These are phyloP conservation scores for Lotus japonicus DNA, from an alignment of 306 rosid species.

Conservation along the genomic window DNA sequence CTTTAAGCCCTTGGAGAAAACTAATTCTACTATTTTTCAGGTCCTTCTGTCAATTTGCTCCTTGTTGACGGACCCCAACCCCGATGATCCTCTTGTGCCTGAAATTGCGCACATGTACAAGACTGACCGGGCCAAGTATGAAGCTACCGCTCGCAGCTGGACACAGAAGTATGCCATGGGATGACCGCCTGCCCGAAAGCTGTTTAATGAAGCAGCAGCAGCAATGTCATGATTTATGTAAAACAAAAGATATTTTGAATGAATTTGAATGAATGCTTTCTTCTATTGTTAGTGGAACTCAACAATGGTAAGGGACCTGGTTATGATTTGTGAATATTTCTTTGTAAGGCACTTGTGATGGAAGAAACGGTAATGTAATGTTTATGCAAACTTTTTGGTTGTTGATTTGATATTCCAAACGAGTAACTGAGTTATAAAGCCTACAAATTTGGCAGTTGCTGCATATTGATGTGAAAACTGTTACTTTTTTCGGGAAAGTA, in stretches of 20 bases:
- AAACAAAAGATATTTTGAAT: constrained; percentile 30
- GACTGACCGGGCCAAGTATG: constrained; percentile 76
- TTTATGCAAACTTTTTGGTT: constrained; percentile 35
- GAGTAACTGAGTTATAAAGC: not conserved
- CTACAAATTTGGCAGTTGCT: not conserved
- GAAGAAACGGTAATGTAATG: constrained; percentile 33
- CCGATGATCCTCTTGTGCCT: constrained; percentile 83
- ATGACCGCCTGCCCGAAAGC: constrained; percentile 24
- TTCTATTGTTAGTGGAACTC: constrained; percentile 22
- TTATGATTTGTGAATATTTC: constrained; percentile 56
- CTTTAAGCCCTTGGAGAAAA: not conserved
- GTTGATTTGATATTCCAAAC: constrained; percentile 14
- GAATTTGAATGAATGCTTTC: constrained; percentile 32
- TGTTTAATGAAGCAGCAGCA: constrained; percentile 10
- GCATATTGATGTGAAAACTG: not conserved
- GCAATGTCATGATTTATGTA: constrained; percentile 35
- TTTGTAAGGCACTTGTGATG: constrained; percentile 41
- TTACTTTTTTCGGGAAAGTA: too few relatives aligned
- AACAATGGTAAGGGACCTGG: constrained; percentile 33
- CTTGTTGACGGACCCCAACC: constrained; percentile 79
- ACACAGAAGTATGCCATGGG: constrained; percentile 91
- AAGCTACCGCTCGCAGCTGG: constrained; percentile 89
- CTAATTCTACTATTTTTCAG: constrained; percentile 33
- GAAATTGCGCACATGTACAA: constrained; percentile 90
- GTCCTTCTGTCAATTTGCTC: constrained; percentile 82